Evolutionary conservation across 306 rosid species (phyloP), one percentile per base, ranked within the genome.

Genomic region (Sesbania bispinosa): DNA sequence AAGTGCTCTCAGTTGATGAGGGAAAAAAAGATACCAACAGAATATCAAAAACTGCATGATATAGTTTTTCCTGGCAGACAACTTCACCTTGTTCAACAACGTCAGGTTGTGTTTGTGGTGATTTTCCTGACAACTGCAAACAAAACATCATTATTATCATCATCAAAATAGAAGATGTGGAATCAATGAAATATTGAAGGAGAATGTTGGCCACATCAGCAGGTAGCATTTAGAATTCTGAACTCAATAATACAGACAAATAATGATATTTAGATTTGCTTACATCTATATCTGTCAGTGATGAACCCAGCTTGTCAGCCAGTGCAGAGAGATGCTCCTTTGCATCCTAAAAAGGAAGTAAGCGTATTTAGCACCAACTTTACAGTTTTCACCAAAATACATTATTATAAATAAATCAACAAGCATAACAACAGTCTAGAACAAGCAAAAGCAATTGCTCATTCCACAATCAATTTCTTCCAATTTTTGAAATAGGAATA

Each of bases 241-340:
- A 77, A 63, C 42, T 18, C 29, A 16, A 27, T 10, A 45, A 54
- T 16, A 52, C 48, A 53, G 67, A 71, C 50, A 67, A 29, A 69
- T 55, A 69, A 74, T 7, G 29, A n/a, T 39, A 75, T 13, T 33
- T 46, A 51, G 48, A 79, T 54, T 35, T 69, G 20, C 96, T 82
- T 88, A 93, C 98, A 84, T 88, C 88, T 79, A 93, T 88, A 81
- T 87, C 98, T 15, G 97, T 88, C 54, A 93, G 80, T 26, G 98
- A 90, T 41, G 90, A 76, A 75, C 94, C 97, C 87, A 93, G 80
- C 94, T 90, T 93, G 80, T 90, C 98, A 62, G 97, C 98, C 68
- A 93, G 75, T 38, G 98, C 98, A 80, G 87, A 83, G 71, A 93
- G 92, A 82, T 93, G 97, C 80, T 90, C 98, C 87, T 90, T 93